phyloP scores from a whole-genome alignment of 1,139 yeast species.

The Protomyces macrosporus region DNA sequence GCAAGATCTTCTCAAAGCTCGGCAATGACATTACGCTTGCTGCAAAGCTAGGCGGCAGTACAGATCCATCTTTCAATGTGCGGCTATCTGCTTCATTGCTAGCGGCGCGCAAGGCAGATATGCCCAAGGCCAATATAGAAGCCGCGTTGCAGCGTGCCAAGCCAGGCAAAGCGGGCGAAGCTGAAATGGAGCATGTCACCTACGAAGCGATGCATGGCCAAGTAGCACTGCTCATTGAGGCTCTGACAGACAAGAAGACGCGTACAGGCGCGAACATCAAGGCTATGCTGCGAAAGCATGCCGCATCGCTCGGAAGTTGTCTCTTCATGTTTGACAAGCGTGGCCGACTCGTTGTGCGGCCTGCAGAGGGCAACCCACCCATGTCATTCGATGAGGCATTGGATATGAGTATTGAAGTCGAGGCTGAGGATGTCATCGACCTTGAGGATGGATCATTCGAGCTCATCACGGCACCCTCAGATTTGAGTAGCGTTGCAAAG shows the following conservation, averaged over 20 bases:
- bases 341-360: slow-evolving; percentile 51
- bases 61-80: slow-evolving; percentile 59
- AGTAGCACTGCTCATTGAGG: slow-evolving; percentile 75
- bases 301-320: neutral
- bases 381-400: slow-evolving; percentile 54
- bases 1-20: slow-evolving; percentile 63
- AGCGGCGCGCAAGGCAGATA: slow-evolving; percentile 68
- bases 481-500: slow-evolving; percentile 58
- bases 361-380: slow-evolving; percentile 5
- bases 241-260: slow-evolving; percentile 81
- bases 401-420: slow-evolving; percentile 69
- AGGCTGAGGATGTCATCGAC: slow-evolving; percentile 60
- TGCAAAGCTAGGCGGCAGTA: slow-evolving; percentile 55
- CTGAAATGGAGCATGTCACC: slow-evolving; percentile 47
- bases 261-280: slow-evolving; percentile 73
- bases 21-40: slow-evolving; percentile 71
- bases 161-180: slow-evolving; percentile 47
- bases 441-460: slow-evolving; percentile 49
- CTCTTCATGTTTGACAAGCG: slow-evolving; percentile 38
- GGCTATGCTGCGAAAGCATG: slow-evolving; percentile 64
- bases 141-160: slow-evolving; percentile 80
- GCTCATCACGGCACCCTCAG: slow-evolving; percentile 54
- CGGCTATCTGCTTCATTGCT: slow-evolving; percentile 71
- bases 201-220: slow-evolving; percentile 86
- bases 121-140: slow-evolving; percentile 78